These are phyloP conservation scores for Aspergillus sclerotioniger DNA, from an alignment of 495 filamentous ascomycete genomes.

Conservation along the genomic window DNA sequence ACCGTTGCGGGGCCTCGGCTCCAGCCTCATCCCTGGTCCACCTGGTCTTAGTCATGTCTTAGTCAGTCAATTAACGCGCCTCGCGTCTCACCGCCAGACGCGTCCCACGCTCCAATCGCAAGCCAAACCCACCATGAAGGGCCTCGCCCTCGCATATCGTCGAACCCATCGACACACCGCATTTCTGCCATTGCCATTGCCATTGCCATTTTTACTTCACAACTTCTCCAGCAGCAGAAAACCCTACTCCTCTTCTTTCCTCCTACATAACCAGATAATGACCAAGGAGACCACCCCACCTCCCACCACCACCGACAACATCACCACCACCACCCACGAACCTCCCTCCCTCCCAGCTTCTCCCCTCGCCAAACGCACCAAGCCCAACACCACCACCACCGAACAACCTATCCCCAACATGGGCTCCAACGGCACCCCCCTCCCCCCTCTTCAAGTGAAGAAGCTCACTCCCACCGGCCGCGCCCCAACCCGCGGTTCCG, in stretches of 20 bases:
- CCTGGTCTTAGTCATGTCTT: neutral
- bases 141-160: constrained; percentile 1
- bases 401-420: constrained; percentile 25
- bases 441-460: constrained; percentile 75
- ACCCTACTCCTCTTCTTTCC: constrained; percentile 3
- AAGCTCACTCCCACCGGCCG: constrained; percentile 71
- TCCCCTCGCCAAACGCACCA: constrained; percentile 64
- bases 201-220: neutral
- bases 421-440: constrained; percentile 38
- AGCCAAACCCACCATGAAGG: constrained; percentile 5
- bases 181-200: constrained; percentile 1
- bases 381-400: constrained; percentile 34
- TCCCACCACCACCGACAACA: constrained; percentile 23
- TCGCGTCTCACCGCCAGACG: constrained; percentile 37
- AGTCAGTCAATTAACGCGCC: constrained; percentile 23
- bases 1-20: neutral
- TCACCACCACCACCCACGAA: constrained; percentile 36
- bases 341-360: constrained; percentile 59
- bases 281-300: constrained; percentile 49
- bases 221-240: neutral
- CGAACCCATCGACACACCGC: constrained; percentile 12
- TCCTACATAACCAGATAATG: constrained; percentile 40
- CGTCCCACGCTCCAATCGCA: constrained; percentile 19
- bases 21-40: neutral
- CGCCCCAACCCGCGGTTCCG: constrained; percentile 82